Percentiles rank a stretch among this genome's conserved stretches.
Conservation (phyloP, 768 basidiomycete species). For the Russula compacta region DNA sequence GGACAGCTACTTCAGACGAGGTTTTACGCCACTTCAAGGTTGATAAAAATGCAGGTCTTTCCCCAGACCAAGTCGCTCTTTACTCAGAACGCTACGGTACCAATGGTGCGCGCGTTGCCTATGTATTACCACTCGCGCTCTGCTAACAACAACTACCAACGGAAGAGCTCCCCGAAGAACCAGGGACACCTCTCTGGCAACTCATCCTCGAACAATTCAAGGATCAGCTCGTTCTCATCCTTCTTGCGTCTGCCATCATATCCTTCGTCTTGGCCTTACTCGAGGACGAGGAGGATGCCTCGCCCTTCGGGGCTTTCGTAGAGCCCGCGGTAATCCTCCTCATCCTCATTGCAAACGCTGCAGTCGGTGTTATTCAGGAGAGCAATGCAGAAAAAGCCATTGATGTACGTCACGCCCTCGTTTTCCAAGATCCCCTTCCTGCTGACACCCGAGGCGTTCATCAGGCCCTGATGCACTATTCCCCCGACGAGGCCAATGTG, state of each 20-base stretch:
- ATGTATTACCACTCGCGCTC: background rate
- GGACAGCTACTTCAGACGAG: conserved; percentile 2
- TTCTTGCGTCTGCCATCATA: conserved; percentile 86
- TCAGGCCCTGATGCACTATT: conserved; percentile 93
- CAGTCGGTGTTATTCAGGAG: conserved; percentile 96
- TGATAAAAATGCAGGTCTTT: background rate
- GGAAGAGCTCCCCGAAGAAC: conserved; percentile 85
- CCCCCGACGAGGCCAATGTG: conserved; percentile 92
- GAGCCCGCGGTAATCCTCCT: conserved; percentile 93
- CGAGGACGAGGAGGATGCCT: conserved; percentile 63
- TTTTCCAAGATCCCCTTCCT: background rate
- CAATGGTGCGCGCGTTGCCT: conserved; percentile 5
- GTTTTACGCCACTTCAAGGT: conserved; percentile 2
- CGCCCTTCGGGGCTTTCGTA: conserved; percentile 78
- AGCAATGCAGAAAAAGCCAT: conserved; percentile 95
- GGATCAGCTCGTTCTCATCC: conserved; percentile 95
- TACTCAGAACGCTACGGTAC: conserved; percentile 16
- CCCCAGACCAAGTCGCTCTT: background rate
- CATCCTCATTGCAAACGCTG: conserved; percentile 94
- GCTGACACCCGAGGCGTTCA: background rate
- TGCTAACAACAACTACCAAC: background rate
- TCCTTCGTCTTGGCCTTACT: conserved; percentile 89
- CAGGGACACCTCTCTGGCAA: conserved; percentile 85
- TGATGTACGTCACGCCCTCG: conserved; percentile 54
- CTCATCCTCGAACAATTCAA: conserved; percentile 98